Percentiles rank a stretch among this genome's conserved stretches.
Evolutionary conservation across 2,329 filamentous ascomycete species (phyloP).

Genomic region (Aspergillus sp.): DNA sequence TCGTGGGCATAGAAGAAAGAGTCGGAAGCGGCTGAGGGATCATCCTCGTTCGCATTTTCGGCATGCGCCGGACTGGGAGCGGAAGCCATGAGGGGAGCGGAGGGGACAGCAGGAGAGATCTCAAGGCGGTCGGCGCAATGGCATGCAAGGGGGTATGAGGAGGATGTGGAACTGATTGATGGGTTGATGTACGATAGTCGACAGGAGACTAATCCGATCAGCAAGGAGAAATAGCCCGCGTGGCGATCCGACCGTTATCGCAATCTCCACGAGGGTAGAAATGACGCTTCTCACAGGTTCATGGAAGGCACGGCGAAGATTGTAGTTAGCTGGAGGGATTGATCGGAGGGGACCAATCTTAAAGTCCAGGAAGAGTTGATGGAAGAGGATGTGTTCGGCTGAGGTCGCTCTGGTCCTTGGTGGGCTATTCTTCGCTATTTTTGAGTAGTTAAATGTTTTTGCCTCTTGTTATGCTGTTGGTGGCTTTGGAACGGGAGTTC

Average conservation of each 20-base stretch:
- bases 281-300: conserved; percentile 21
- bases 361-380: neutral
- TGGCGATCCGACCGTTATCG: conserved; percentile 24
- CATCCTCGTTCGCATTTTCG: conserved; percentile 34
- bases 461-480: neutral
- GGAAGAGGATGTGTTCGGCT: neutral
- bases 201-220: conserved; percentile 13
- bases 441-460: neutral
- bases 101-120: conserved; percentile 7
- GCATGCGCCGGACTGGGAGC: conserved; percentile 23
- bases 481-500: neutral
- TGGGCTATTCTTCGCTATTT: neutral
- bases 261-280: conserved; percentile 26
- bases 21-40: conserved; percentile 26
- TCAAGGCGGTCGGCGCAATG: conserved; percentile 20
- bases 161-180: conserved; percentile 10
- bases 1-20: conserved; percentile 25
- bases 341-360: neutral
- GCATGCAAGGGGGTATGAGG: conserved; percentile 18
- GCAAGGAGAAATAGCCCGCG: conserved; percentile 18
- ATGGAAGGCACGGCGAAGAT: conserved; percentile 19
- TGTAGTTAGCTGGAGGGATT: neutral
- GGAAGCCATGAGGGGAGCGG: conserved; percentile 29
- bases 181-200: conserved; percentile 11
- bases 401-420: neutral